Percentiles rank a stretch among this genome's conserved stretches.
Evolutionary conservation across 164 flowering plant genomes (phyloP).

Genomic region (Stephania japonica): DNA sequence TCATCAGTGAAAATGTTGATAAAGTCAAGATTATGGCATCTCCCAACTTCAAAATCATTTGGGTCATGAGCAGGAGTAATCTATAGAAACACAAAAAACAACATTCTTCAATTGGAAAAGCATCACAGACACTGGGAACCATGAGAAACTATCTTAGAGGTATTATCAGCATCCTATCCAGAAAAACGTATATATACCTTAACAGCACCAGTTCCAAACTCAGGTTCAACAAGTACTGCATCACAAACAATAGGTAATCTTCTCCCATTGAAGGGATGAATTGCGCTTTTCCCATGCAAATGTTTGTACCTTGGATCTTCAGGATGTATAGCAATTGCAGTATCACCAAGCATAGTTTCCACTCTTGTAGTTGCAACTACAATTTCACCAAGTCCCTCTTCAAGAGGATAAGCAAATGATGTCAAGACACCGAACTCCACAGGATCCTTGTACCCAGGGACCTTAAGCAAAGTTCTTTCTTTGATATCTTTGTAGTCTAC

Average conservation of each 20-base stretch:
- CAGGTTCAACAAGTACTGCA: slow-evolving; percentile 72
- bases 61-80: slow-evolving; percentile 99
- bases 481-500: slow-evolving; percentile 82
- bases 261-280: slow-evolving; percentile 94
- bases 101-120: background rate
- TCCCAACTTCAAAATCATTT: slow-evolving; percentile 97
- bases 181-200: slow-evolving; percentile 44
- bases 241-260: slow-evolving; percentile 84
- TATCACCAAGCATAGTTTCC: slow-evolving; percentile 98
- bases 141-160: background rate
- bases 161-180: background rate
- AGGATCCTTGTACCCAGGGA: slow-evolving; percentile 74
- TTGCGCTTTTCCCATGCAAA: slow-evolving; percentile 78
- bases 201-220: slow-evolving; percentile 95
- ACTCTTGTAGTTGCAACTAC: slow-evolving; percentile 97
- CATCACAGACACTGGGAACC: background rate
- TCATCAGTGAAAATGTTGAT: slow-evolving; percentile 92
- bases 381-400: slow-evolving; percentile 65
- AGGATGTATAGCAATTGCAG: slow-evolving; percentile 94
- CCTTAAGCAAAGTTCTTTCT: slow-evolving; percentile 60
- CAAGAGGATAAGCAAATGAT: slow-evolving; percentile 95
- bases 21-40: slow-evolving; percentile 77
- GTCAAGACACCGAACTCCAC: slow-evolving; percentile 94
- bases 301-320: slow-evolving; percentile 67
- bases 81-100: slow-evolving; percentile 23